A percentile compares a stretch with the other conserved stretches of the same genome.
Conservation (phyloP, 2,329 filamentous ascomycete genomes). For the Macroventuria anomochaeta region DNA sequence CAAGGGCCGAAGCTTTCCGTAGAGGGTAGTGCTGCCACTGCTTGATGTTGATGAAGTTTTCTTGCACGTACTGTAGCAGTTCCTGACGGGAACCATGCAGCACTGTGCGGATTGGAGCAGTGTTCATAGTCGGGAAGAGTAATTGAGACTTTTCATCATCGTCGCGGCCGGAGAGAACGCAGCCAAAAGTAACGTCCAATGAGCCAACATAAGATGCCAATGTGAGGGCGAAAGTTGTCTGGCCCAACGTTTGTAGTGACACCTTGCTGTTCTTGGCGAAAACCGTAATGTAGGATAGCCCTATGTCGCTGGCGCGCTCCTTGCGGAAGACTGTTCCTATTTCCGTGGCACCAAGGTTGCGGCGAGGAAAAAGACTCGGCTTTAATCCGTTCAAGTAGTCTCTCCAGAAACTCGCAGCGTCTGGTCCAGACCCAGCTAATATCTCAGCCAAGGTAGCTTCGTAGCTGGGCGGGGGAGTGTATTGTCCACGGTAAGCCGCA, state of each 20-base stretch:
- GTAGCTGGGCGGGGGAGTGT: constrained; percentile 56
- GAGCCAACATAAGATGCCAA: constrained; percentile 68
- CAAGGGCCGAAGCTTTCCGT: constrained; percentile 67
- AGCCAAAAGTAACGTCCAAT: constrained; percentile 81
- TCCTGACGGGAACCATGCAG: constrained; percentile 70
- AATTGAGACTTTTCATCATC: constrained; percentile 70
- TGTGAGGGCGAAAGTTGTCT: constrained; percentile 76
- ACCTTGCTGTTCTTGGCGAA: constrained; percentile 72
- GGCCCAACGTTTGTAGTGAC: constrained; percentile 78
- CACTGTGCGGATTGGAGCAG: constrained; percentile 74
- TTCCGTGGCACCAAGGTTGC: neutral
- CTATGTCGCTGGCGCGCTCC: constrained; percentile 56
- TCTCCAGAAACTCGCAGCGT: constrained; percentile 72
- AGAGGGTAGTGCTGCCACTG: constrained; percentile 80
- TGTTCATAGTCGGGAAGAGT: constrained; percentile 93
- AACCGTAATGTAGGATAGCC: constrained; percentile 52
- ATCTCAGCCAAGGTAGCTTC: constrained; percentile 63
- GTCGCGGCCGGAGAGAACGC: constrained; percentile 85
- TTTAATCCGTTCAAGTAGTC: constrained; percentile 65
- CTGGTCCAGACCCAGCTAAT: constrained; percentile 54
- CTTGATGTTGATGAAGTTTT: constrained; percentile 69
- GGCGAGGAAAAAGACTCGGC: constrained; percentile 50
- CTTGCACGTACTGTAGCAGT: constrained; percentile 76
- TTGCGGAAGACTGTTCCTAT: constrained; percentile 49
- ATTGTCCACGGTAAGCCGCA: constrained; percentile 64